Evolutionary conservation across 1,139 yeast species (phyloP), one percentile per base, ranked within the genome.

Genomic region (Hyphopichia burtonii): DNA sequence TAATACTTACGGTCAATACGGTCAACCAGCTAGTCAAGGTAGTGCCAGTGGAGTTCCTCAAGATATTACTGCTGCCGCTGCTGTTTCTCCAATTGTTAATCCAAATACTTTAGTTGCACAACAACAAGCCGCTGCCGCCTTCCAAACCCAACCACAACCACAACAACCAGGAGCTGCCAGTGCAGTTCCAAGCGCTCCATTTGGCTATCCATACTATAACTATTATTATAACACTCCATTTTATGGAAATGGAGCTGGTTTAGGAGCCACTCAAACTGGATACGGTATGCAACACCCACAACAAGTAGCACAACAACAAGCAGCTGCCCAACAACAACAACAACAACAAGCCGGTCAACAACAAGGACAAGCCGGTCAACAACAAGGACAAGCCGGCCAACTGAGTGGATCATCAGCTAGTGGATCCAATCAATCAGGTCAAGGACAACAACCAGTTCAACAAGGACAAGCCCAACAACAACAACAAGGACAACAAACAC

Each of bases 191-290:
- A 51, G 39, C 35, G 62, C 73, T 38, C 76, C 76, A 46, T 71
- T 65, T 51, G 76, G 69, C 25, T 71, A 71, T 61, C 76, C 77
- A 43, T 68, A 69, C 60, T 71, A 71, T 60, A 63, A 68, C 59
- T 59, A 71, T 56, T 71, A 69, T 55, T 71, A 71, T 56, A 67
- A 66, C 52, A 66, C 66, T 28, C 76, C 75, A 52, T 71, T 65
- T 55, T 72, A 68, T 51, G 69, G 66, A 37, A 64, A 63, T 48
- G 67, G 66, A 31, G 34, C 34, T 35, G 58, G 58, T 16, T 58
- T 61, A 50, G 63, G 61, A 34, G 50, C 47, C 37, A 51, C 48
- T 12, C 62, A 60, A 44, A 55, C 47, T 43, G 56, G 56, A 31
- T 61, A 58, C 45, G 54, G 50, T 27, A 42, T 43, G 40, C 40